Conservation (phyloP, 495 filamentous ascomycete genomes). For the Penicillium maclennaniae region DNA sequence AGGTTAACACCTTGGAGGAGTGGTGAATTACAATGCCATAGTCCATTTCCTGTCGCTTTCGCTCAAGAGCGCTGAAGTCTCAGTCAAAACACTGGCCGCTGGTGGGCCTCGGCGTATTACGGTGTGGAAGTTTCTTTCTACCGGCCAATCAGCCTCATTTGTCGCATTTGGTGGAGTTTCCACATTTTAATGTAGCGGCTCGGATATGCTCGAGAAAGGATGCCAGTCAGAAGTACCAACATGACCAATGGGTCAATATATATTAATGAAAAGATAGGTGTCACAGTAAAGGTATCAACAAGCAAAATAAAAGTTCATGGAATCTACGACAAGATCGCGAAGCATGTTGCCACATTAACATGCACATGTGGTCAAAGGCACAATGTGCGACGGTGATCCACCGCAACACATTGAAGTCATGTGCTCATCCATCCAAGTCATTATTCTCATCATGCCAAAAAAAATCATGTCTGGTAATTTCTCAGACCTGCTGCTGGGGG, state of each 20-base stretch:
- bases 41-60: too few species aligned
- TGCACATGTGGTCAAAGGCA: not conserved
- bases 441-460: not conserved
- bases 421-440: not conserved
- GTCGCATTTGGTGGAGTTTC: too few species aligned
- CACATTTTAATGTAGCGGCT: too few species aligned
- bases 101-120: too few species aligned
- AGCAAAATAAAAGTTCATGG: not conserved
- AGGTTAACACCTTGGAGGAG: not conserved
- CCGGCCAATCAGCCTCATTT: too few species aligned
- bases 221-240: not conserved
- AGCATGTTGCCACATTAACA: not conserved
- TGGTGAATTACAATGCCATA: not conserved
- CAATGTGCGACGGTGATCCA: not conserved
- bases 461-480: not conserved
- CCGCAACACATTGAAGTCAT: not conserved
- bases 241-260: too few species aligned
- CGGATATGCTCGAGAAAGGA: too few species aligned
- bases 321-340: not conserved
- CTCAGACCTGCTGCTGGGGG: slow-evolving; percentile 12
- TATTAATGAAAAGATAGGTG: not conserved
- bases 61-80: too few species aligned
- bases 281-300: not conserved
- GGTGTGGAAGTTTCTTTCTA: too few species aligned
- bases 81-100: too few species aligned